phyloP scores from a whole-genome alignment of 2,329 filamentous ascomycete genomes.

The Fonsecaea nubica region DNA sequence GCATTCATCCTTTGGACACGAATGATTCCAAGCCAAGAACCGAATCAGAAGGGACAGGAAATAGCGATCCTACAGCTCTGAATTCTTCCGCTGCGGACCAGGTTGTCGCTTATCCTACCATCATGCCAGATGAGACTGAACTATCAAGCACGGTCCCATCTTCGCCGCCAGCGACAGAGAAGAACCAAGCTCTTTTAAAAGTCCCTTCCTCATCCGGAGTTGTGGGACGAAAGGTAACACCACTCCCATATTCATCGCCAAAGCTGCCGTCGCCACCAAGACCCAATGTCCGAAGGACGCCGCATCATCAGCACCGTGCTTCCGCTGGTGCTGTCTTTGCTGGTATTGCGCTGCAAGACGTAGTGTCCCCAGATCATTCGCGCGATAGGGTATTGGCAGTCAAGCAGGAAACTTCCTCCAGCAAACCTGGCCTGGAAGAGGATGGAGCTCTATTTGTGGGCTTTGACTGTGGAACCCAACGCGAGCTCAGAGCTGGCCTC shows the following conservation, averaged over 20 bases:
- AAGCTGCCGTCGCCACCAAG: constrained; percentile 38
- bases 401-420: constrained; percentile 24
- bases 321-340: constrained; percentile 31
- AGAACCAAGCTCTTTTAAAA: constrained; percentile 24
- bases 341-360: constrained; percentile 35
- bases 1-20: neutral
- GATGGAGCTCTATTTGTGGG: constrained; percentile 38
- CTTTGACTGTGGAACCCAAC: constrained; percentile 48
- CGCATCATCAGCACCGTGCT: constrained; percentile 32
- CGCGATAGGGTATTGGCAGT: constrained; percentile 17
- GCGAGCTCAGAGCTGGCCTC: constrained; percentile 51
- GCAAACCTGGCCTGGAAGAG: neutral
- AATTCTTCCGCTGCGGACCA: neutral
- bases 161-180: constrained; percentile 33
- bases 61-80: neutral
- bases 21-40: neutral
- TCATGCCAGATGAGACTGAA: constrained; percentile 33
- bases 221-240: constrained; percentile 36
- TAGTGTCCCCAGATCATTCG: constrained; percentile 31
- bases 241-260: constrained; percentile 37
- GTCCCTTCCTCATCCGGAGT: constrained; percentile 23
- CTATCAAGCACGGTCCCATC: constrained; percentile 38
- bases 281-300: constrained; percentile 39
- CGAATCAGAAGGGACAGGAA: neutral
- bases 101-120: constrained; percentile 6